Percentiles rank a stretch among this genome's conserved stretches.
These are phyloP conservation scores for Scedosporium apiospermum DNA, from an alignment of 2,329 filamentous ascomycete species.

Conservation along the genomic window DNA sequence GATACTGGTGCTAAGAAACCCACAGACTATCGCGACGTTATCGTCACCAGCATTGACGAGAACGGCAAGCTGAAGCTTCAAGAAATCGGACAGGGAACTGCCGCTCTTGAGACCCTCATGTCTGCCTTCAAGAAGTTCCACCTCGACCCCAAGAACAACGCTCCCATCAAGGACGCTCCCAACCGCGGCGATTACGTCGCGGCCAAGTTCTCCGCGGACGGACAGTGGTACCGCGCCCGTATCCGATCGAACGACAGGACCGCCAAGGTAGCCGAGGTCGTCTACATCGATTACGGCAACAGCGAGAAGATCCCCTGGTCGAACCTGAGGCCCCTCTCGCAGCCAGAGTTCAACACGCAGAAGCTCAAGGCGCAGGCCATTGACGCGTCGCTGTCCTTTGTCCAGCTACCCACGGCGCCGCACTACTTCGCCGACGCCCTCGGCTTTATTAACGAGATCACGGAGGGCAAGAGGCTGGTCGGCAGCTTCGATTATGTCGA, in stretches of 20 bases:
- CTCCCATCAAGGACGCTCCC: slow-evolving; percentile 62
- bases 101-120: slow-evolving; percentile 80
- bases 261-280: slow-evolving; percentile 77
- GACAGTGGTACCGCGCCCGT: slow-evolving; percentile 88
- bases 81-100: slow-evolving; percentile 77
- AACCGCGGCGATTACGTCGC: slow-evolving; percentile 89
- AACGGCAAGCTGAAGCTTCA: slow-evolving; percentile 83
- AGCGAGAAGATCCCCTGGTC: slow-evolving; percentile 81
- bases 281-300: slow-evolving; percentile 97
- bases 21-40: slow-evolving; percentile 82
- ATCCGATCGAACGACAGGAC: slow-evolving; percentile 89
- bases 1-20: slow-evolving; percentile 53
- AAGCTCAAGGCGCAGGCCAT: slow-evolving; percentile 81
- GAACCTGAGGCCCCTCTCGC: slow-evolving; percentile 68
- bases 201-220: slow-evolving; percentile 81
- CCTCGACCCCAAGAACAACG: slow-evolving; percentile 69
- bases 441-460: slow-evolving; percentile 63
- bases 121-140: slow-evolving; percentile 86
- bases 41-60: slow-evolving; percentile 82
- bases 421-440: slow-evolving; percentile 82
- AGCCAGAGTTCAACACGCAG: slow-evolving; percentile 67
- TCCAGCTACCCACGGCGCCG: slow-evolving; percentile 73
- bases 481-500: slow-evolving; percentile 84
- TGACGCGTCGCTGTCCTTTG: slow-evolving; percentile 78
- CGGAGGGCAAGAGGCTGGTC: slow-evolving; percentile 68